These are phyloP conservation scores for Irpex sp. DNA, from an alignment of 1,284 basidiomycete species.

Conservation along the genomic window DNA sequence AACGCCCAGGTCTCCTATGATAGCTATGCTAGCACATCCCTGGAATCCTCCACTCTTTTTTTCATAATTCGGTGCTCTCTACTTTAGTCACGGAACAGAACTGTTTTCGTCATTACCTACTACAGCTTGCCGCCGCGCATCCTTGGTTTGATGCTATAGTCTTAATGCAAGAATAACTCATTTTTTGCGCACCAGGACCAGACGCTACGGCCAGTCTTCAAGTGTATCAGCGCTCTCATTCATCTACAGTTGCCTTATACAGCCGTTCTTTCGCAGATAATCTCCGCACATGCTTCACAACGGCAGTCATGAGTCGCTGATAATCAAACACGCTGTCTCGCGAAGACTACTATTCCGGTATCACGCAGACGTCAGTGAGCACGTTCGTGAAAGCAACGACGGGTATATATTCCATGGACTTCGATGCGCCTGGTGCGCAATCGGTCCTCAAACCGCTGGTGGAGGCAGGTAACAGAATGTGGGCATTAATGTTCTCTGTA, in stretches of 20 bases:
- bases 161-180: too few species aligned
- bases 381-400: conserved; percentile 5
- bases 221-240: background rate
- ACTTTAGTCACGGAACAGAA: too few species aligned
- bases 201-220: background rate
- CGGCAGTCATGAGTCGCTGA: conserved; percentile 1
- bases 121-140: too few species aligned
- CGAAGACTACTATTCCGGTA: background rate
- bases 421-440: background rate
- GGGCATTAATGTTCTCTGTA: background rate
- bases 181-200: too few species aligned
- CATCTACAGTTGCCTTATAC: background rate
- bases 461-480: background rate
- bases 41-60: too few species aligned
- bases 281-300: background rate
- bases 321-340: background rate
- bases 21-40: too few species aligned
- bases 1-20: too few species aligned
- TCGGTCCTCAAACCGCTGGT: background rate
- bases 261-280: background rate
- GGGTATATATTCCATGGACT: background rate
- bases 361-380: background rate
- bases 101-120: too few species aligned
- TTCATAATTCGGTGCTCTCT: too few species aligned
- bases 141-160: too few species aligned